Base-by-base conservation (phyloP, 495 filamentous ascomycete genomes). In the Penicillium samsonianum region DNA sequence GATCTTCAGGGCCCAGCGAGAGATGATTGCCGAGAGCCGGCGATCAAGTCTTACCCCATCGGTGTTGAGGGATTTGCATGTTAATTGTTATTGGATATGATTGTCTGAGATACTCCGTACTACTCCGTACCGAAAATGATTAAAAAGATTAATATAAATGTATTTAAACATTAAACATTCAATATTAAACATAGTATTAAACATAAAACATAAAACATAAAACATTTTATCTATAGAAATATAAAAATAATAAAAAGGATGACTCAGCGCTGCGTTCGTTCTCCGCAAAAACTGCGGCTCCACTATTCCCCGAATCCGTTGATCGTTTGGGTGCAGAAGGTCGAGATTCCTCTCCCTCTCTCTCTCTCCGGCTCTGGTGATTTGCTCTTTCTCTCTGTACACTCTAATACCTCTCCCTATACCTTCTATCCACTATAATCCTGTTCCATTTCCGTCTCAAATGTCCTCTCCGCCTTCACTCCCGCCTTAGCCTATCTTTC, bases 281-380 rank as follows among this genome's bases (percentile, higher is more conserved):
- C 64, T 67, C 67, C 64, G 61, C 64, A 69, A 63, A 68, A 64
- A 59, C 59, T 53, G 50, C 65, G 67, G 67, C 64, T 67, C 67
- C 67, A 69, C 67, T 69, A 63, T 69, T 69, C 67, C 67, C 67
- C 67, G 67, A 69, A 69, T 67, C 67, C 67, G 67, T 69, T 63
- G 58, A 59, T 60, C 55, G 50, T 54, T 50, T 57, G 35, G 23
- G 17, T 53, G 57, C 62, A 65, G 52, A 55, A 55, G 16, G 53
- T 54, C 51, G 53, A 55, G 43, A 55, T 55, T 55, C 63, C 57
- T 57, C 64, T 60, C 50, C 45, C 46, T 59, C 48, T 55, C 50
- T 33, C 33, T 43, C 52, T 58, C 59, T 51, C 50, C 49, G 46
- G 37, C 51, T 46, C 58, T 57, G 30, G 46, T 38, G 16, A 38